A percentile compares a stretch with the other conserved stretches of the same genome.
phyloP scores from a whole-genome alignment of 805 yeast genomes.

The Saturnispora halmiae region DNA sequence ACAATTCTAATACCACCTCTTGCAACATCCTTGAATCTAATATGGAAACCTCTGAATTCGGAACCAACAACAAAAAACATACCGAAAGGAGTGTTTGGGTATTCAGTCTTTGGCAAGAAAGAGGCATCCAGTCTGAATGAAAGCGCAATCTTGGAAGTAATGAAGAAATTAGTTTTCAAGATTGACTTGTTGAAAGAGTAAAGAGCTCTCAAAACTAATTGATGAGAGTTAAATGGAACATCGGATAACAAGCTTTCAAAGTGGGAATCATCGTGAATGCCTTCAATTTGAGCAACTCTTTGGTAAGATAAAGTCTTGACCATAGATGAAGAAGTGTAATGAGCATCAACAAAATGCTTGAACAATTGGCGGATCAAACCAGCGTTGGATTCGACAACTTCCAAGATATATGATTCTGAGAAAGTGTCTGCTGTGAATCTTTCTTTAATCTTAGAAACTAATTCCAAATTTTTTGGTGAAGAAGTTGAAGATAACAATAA shows the following conservation, averaged over 20 bases:
- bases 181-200: conserved; percentile 71
- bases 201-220: conserved; percentile 71
- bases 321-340: conserved; percentile 63
- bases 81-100: conserved; percentile 89
- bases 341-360: conserved; percentile 85
- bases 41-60: conserved; percentile 95
- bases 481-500: conserved; percentile 44
- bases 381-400: conserved; percentile 60
- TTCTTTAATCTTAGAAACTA: conserved; percentile 70
- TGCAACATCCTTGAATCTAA: conserved; percentile 93
- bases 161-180: conserved; percentile 87
- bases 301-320: conserved; percentile 81
- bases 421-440: conserved; percentile 89
- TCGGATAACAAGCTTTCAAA: conserved; percentile 59
- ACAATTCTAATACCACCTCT: conserved; percentile 98
- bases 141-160: conserved; percentile 89
- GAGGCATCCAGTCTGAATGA: conserved; percentile 85
- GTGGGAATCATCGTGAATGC: conserved; percentile 66
- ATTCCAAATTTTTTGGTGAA: conserved; percentile 61
- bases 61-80: conserved; percentile 94
- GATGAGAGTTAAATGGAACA: conserved; percentile 73
- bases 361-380: conserved; percentile 74
- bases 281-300: conserved; percentile 68
- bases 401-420: conserved; percentile 74
- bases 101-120: conserved; percentile 76